Conservation (phyloP, 768 basidiomycete genomes). For the Podaxis rugospora region DNA sequence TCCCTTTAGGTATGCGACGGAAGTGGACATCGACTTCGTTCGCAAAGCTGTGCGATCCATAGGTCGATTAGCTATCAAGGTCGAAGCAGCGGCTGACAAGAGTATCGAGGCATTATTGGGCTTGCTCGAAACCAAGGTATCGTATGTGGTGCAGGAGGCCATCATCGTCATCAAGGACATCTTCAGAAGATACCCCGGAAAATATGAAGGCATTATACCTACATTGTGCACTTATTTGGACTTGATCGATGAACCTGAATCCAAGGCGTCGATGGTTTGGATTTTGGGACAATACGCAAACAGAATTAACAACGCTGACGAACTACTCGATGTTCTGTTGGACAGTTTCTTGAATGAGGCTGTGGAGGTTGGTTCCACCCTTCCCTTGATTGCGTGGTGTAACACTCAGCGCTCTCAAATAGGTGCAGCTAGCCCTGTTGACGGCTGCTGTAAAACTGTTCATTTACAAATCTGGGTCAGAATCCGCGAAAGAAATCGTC, state of each 20-base stretch:
- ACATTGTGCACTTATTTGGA: constrained; percentile 91
- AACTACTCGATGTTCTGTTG: constrained; percentile 87
- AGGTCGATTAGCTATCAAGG: constrained; percentile 97
- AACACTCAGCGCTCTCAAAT: constrained; percentile 1
- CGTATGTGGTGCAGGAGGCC: constrained; percentile 96
- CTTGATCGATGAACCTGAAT: constrained; percentile 89
- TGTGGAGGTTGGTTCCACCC: constrained; percentile 64
- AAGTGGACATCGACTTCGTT: constrained; percentile 97
- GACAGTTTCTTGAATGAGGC: constrained; percentile 90
- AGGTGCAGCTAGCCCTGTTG: constrained; percentile 94
- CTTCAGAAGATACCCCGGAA: constrained; percentile 94
- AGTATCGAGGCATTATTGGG: constrained; percentile 85
- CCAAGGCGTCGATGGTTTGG: constrained; percentile 98
- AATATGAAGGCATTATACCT: constrained; percentile 95
- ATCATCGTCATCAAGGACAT: constrained; percentile 98
- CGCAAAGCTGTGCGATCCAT: constrained; percentile 97
- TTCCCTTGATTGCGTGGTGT: background rate
- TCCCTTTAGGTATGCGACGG: constrained; percentile 80
- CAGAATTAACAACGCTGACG: constrained; percentile 93
- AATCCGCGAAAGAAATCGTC: constrained; percentile 83
- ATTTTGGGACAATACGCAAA: constrained; percentile 96
- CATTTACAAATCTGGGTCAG: constrained; percentile 80
- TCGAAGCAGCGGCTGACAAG: constrained; percentile 79
- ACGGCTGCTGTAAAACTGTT: constrained; percentile 97
- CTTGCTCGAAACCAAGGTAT: constrained; percentile 89